Base-by-base conservation (phyloP, 306 rosid genomes). In the Hippophae rhamnoides region DNA sequence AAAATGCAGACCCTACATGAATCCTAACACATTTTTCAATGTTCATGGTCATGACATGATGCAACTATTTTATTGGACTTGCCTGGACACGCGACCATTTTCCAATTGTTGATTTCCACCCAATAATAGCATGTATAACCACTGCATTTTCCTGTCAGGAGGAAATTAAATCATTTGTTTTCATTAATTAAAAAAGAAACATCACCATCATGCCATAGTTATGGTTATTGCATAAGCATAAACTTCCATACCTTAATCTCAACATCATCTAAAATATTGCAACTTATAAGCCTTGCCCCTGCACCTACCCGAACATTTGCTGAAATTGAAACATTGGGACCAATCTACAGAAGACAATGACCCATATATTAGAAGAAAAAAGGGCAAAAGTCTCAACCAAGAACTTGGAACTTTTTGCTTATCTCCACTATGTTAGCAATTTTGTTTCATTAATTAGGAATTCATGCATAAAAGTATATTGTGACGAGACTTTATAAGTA, bases 81-180 rank as follows among this genome's bases (percentile, higher is more conserved):
- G 77, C 99, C 99, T 92, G 97, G 71, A 88, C 95, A 63, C 86
- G 83, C 0, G 99, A 82, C 97, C 99, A 92, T 72, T 71, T 79
- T 54, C 99, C 99, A 58, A 92, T 58, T 63, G 95, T 73, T 27
- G 99, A 92, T 72, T 92, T 92, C 99, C 99, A 92, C 70, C 99
- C 99, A 66, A 92, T 81, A 73, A 92, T 92, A 59, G 97, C 83
- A 72, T 88, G 82, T 43, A 76, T 71, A 12, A 86, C 84, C 55
- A 88, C 86, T 1, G 95, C 95, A 72, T 88, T 92, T 58, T 92
- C 99, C 96, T 92, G 95, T 61, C 72, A 67, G 47, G 49, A 64
- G 61, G 71, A 12, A 52, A 23, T 11, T 48, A 10, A 45, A 23
- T 46, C n/a, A 27, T 6, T 26, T 44, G 38, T 58, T 50, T 6